These are phyloP conservation scores for Populus hybrid DNA, from an alignment of 441 rosid genomes.

Conservation along the genomic window DNA sequence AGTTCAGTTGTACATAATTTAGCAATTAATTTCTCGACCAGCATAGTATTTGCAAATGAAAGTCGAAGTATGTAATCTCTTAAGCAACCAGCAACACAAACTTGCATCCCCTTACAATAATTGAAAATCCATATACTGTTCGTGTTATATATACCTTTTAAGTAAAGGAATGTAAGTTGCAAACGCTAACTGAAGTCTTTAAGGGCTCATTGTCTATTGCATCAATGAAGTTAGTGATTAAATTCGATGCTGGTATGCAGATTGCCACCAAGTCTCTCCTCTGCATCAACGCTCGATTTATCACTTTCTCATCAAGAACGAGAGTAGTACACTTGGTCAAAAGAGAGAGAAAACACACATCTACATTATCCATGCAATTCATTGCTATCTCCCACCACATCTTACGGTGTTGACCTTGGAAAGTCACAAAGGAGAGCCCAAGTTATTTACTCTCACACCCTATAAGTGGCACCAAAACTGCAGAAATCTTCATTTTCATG, in stretches of 20 bases:
- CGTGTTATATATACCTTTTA: constrained; percentile 15
- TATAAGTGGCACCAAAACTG: constrained; percentile 33
- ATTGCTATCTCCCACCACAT: neutral
- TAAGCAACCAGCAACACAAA: neutral
- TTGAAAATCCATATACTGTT: neutral
- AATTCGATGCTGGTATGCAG: neutral
- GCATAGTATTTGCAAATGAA: neutral
- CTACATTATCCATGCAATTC: neutral
- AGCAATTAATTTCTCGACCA: constrained; percentile 5
- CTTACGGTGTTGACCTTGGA: neutral
- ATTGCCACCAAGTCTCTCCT: constrained; percentile 10
- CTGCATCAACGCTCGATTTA: constrained; percentile 10
- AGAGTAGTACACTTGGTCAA: neutral
- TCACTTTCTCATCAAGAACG: constrained; percentile 4
- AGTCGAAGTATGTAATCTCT: neutral
- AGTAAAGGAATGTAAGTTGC: constrained; percentile 1
- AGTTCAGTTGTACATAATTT: constrained; percentile 1
- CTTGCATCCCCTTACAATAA: constrained; percentile 10
- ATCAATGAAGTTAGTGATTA: constrained; percentile 8
- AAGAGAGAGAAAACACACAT: neutral
- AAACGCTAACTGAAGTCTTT: constrained; percentile 7
- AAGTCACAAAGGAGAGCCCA: neutral
- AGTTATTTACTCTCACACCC: constrained; percentile 12
- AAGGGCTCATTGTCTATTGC: constrained; percentile 15
- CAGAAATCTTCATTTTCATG: constrained; percentile 45